Base-by-base conservation (phyloP, 129 eudicot genomes). In the Flaveria trinervia region DNA sequence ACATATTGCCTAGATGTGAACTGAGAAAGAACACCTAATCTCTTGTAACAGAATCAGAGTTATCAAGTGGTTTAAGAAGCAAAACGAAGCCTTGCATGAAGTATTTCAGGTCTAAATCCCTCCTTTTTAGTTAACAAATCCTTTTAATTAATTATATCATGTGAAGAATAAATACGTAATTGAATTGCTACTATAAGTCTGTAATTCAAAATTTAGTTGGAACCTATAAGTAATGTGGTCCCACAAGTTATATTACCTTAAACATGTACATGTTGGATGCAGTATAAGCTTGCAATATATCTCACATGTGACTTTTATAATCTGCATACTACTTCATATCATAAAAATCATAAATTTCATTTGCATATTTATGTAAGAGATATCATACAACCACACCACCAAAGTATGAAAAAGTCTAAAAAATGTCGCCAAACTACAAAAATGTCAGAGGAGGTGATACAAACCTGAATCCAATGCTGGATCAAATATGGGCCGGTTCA, bases 41-140 rank as follows among this genome's bases (percentile, higher is more conserved):
- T 90, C 77, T 81, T 93, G 88, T 68, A 90, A 93, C 98, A 91
- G 98, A 90, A 82, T 86, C 91, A 77, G 82, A 85, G 91, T 92
- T 91, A 85, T 49, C 79, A 65, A 64, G 76, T 91, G 89, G 97
- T 75, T 64, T 75, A 75, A 75, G 98, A 91, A 82, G 96, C 97
- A 94, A 94, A 94, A 76, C 88, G 82, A 94, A 94, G 98, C 97
- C 97, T 79, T 94, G 98, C 92, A 91, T 90, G 91, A 94, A 94
- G 92, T 94, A 89, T 84, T 94, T 94, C 98, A 94, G 97, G 98
- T 94, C 85, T 84, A 94, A 84, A 89, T 90, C 91, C 76, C 85
- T 59, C 80, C 83, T 85, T 79, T 22, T 39, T 20, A 41, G 48
- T 77, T 52, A 67, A 70, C 59, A 16, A 73, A 65, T 28, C n/a